phyloP scores from a whole-genome alignment of 2,329 filamentous ascomycete genomes.

The Dactylonectria macrodidyma region DNA sequence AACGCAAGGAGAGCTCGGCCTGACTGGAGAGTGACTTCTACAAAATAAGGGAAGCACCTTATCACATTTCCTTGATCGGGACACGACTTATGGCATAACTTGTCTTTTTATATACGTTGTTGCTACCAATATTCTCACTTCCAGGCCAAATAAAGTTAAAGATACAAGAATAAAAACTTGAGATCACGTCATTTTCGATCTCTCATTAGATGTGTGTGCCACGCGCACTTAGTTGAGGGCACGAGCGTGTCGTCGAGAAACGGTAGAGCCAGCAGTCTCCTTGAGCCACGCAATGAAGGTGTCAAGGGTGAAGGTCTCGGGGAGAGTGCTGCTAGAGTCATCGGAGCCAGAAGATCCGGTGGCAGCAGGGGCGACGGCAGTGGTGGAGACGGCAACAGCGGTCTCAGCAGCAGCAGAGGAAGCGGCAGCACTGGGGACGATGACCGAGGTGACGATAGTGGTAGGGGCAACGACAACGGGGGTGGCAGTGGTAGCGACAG shows the following conservation, averaged over 20 bases:
- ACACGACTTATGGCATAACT: neutral
- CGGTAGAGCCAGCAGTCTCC: conserved; percentile 25
- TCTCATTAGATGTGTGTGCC: neutral
- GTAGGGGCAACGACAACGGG: conserved; percentile 17
- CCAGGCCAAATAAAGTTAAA: conserved; percentile 10
- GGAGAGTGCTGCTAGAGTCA: conserved; percentile 29
- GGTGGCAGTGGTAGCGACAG: conserved; percentile 12
- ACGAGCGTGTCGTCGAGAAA: conserved; percentile 42
- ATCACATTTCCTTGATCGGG: no score
- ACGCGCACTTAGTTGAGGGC: conserved; percentile 34
- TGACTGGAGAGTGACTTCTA: no score
- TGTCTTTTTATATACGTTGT: neutral
- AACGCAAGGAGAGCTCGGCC: no score
- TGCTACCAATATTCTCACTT: neutral
- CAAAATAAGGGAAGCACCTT: no score
- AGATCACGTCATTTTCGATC: neutral
- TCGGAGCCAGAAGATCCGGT: neutral
- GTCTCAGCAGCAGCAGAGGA: conserved; percentile 11
- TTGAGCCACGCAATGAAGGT: conserved; percentile 43
- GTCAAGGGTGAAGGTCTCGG: conserved; percentile 44
- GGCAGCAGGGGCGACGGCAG: conserved; percentile 12
- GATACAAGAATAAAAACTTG: conserved; percentile 22
- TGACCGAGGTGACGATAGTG: conserved; percentile 27
- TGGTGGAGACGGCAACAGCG: conserved; percentile 8
- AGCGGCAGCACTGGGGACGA: conserved; percentile 20